Conservation (phyloP, 306 rosid species). For the Sesbania bispinosa region DNA sequence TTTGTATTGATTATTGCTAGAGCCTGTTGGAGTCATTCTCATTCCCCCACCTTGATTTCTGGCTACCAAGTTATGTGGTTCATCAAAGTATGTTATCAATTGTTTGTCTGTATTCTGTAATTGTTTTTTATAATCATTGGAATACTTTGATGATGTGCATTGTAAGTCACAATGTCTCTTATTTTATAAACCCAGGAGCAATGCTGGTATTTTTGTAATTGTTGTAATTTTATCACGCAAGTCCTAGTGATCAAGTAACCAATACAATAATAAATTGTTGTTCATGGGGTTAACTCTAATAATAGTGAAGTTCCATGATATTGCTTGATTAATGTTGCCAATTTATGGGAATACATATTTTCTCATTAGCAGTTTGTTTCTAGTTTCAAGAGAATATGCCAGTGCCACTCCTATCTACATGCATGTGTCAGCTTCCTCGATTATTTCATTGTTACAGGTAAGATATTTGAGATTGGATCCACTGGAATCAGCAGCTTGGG, state of each 20-base stretch:
- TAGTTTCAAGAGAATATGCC: background rate
- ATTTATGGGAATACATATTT: background rate
- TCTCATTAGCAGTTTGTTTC: background rate
- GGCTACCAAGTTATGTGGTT: background rate
- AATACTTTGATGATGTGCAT: background rate
- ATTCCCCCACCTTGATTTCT: background rate
- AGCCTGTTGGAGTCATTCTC: background rate
- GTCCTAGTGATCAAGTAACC: background rate
- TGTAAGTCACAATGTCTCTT: background rate
- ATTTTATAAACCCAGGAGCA: background rate
- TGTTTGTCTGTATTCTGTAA: background rate
- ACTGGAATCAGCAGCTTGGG: slow-evolving; percentile 93
- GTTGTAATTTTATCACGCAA: background rate
- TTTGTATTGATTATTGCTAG: background rate
- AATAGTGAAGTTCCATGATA: background rate
- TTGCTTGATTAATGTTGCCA: background rate
- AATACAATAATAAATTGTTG: background rate
- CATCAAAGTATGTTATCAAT: background rate
- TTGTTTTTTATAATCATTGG: background rate
- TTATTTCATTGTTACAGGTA: slow-evolving; percentile 45
- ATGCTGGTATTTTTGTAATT: background rate
- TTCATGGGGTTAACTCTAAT: background rate
- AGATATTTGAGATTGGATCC: slow-evolving; percentile 84
- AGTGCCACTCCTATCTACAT: background rate
- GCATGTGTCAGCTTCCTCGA: background rate